phyloP scores from a whole-genome alignment of 129 eudicot genomes.

The Escallonia rubra region DNA sequence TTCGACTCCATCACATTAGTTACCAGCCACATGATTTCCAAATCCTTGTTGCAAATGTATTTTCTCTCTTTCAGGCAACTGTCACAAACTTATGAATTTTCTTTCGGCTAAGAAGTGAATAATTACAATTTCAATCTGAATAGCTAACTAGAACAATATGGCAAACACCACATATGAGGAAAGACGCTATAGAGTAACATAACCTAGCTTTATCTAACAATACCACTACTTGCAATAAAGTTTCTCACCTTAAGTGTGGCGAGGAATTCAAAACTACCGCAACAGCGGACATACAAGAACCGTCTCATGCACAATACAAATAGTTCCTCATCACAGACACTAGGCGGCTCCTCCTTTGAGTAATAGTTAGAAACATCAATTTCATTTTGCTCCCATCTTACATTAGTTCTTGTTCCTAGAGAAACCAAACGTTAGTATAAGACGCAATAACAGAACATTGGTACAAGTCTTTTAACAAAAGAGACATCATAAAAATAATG shows the following conservation, averaged over 20 bases:
- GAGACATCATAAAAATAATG: not conserved
- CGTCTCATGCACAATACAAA: constrained; percentile 58
- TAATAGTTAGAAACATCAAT: constrained; percentile 5
- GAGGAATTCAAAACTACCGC: constrained; percentile 74
- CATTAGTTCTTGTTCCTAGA: constrained; percentile 3
- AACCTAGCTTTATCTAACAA: not conserved
- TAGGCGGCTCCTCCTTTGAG: constrained; percentile 17
- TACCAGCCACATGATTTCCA: too few relatives aligned
- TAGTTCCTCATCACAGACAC: constrained; percentile 38
- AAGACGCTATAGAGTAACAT: not conserved
- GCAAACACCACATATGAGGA: not conserved
- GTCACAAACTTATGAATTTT: too few relatives aligned
- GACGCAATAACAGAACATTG: not conserved
- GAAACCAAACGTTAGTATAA: not conserved
- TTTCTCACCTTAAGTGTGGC: constrained; percentile 70
- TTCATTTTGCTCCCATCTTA: constrained; percentile 4
- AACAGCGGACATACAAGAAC: constrained; percentile 68
- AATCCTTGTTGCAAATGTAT: too few relatives aligned
- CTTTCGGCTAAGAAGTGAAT: too few relatives aligned
- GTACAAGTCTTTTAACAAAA: not conserved
- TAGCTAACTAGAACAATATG: not conserved
- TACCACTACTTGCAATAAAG: not conserved
- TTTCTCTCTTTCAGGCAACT: too few relatives aligned
- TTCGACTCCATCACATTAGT: too few relatives aligned
- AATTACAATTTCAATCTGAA: too few relatives aligned